phyloP scores from a whole-genome alignment of 768 basidiomycete species.

The Lentinula detonsa region DNA sequence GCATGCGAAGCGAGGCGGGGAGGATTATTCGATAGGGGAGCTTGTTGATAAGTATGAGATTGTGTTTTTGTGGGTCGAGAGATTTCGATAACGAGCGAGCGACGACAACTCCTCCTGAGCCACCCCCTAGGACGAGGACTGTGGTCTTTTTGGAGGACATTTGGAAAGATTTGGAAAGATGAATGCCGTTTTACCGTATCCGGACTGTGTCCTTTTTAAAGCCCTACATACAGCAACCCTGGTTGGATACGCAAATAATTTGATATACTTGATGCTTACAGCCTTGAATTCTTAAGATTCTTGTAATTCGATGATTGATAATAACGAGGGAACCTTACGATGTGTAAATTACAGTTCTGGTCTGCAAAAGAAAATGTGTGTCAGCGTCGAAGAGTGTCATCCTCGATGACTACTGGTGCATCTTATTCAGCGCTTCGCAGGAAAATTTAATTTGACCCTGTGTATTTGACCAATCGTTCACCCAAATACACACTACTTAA shows the following conservation, averaged over 20 bases:
- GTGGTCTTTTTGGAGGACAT: not conserved
- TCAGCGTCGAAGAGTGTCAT: not conserved
- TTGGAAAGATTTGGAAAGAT: not conserved
- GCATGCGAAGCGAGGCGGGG: slow-evolving; percentile 45
- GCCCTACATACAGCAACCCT: not conserved
- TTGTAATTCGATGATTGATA: not conserved
- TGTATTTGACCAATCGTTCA: too few relatives aligned
- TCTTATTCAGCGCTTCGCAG: too few relatives aligned
- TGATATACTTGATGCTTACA: not conserved
- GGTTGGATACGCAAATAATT: too few relatives aligned
- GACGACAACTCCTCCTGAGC: slow-evolving; percentile 39
- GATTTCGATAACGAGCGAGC: slow-evolving; percentile 41
- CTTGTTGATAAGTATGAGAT: slow-evolving; percentile 48
- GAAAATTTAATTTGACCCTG: too few relatives aligned
- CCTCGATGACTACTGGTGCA: too few relatives aligned
- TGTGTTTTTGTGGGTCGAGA: slow-evolving; percentile 42
- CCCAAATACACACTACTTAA: too few relatives aligned
- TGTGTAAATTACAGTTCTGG: not conserved
- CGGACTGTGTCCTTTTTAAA: not conserved
- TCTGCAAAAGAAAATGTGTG: not conserved
- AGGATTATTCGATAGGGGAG: slow-evolving; percentile 45
- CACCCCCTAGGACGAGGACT: slow-evolving; percentile 53
- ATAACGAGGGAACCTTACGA: not conserved
- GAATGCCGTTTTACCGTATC: not conserved
- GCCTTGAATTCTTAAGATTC: not conserved